These are phyloP conservation scores for Coemansia guatemalensis DNA, from an alignment of 192 early-diverging fungal species.

Conservation along the genomic window DNA sequence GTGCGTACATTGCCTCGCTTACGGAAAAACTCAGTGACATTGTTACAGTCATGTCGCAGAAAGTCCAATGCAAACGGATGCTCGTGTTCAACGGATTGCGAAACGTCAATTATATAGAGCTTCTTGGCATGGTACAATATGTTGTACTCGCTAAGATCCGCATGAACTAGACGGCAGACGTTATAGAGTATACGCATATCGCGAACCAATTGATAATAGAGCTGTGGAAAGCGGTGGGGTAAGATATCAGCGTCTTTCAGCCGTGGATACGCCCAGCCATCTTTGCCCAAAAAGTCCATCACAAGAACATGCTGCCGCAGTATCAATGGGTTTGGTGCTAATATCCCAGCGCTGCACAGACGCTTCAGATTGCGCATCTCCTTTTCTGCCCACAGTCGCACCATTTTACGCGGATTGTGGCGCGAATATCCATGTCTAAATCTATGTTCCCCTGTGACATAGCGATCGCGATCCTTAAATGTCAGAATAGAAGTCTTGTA, in stretches of 20 bases:
- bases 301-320: constrained; percentile 92
- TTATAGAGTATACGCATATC: constrained; percentile 92
- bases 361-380: constrained; percentile 98
- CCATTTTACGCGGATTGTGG: constrained; percentile 97
- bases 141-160: constrained; percentile 98
- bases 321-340: constrained; percentile 84
- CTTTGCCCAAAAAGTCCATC: constrained; percentile 92
- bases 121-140: constrained; percentile 81
- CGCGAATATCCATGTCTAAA: constrained; percentile 94
- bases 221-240: constrained; percentile 61
- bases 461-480: constrained; percentile 98
- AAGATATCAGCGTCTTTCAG: constrained; percentile 93
- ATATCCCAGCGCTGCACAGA: constrained; percentile 78
- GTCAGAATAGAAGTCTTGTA: constrained; percentile 98
- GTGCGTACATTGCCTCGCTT: constrained; percentile 66
- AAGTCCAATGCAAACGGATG: constrained; percentile 97
- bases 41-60: constrained; percentile 90
- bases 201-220: constrained; percentile 84
- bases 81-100: constrained; percentile 98
- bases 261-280: constrained; percentile 92
- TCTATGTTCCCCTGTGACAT: constrained; percentile 92
- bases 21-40: constrained; percentile 91
- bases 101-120: constrained; percentile 96
- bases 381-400: constrained; percentile 98
- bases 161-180: constrained; percentile 91